These are phyloP conservation scores for Entomortierella beljakovae DNA, from an alignment of 192 early-diverging fungal species.

Conservation along the genomic window DNA sequence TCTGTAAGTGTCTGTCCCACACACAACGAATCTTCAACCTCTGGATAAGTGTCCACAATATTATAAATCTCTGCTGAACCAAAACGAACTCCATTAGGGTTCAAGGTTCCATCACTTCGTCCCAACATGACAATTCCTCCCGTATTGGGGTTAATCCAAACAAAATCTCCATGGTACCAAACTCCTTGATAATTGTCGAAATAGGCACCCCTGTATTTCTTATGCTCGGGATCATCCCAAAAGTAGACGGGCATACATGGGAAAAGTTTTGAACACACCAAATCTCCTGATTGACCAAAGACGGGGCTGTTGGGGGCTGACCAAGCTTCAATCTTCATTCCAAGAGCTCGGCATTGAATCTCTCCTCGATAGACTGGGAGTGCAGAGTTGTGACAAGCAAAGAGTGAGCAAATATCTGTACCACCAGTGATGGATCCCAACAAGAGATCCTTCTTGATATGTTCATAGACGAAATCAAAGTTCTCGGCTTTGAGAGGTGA, in stretches of 20 bases:
- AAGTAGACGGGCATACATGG: slow-evolving; percentile 98
- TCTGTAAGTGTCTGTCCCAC: slow-evolving; percentile 86
- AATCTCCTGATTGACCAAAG: slow-evolving; percentile 81
- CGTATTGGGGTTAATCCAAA: slow-evolving; percentile 83
- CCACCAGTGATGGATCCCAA: slow-evolving; percentile 97
- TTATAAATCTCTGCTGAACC: slow-evolving; percentile 97
- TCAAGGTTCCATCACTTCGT: slow-evolving; percentile 91
- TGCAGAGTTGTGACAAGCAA: slow-evolving; percentile 91
- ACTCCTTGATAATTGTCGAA: slow-evolving; percentile 86
- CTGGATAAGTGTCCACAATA: slow-evolving; percentile 83
- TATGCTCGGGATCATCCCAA: slow-evolving; percentile 79
- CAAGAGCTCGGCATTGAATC: slow-evolving; percentile 91
- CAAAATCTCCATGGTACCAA: slow-evolving; percentile 98
- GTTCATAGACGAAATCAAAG: slow-evolving; percentile 91
- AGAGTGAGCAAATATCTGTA: slow-evolving; percentile 97
- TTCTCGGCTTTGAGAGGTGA: slow-evolving; percentile 93
- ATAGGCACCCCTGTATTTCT: slow-evolving; percentile 89
- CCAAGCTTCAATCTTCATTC: slow-evolving; percentile 97
- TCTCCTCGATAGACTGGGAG: slow-evolving; percentile 94
- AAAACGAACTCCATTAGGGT: slow-evolving; percentile 93
- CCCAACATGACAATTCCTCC: slow-evolving; percentile 97
- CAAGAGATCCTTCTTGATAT: slow-evolving; percentile 87
- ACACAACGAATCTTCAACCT: slow-evolving; percentile 87
- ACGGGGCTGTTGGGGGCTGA: slow-evolving; percentile 71
- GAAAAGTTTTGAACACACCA: slow-evolving; percentile 94